These are phyloP conservation scores for Adansonia gregorii DNA, from an alignment of 441 rosid species.

Conservation along the genomic window DNA sequence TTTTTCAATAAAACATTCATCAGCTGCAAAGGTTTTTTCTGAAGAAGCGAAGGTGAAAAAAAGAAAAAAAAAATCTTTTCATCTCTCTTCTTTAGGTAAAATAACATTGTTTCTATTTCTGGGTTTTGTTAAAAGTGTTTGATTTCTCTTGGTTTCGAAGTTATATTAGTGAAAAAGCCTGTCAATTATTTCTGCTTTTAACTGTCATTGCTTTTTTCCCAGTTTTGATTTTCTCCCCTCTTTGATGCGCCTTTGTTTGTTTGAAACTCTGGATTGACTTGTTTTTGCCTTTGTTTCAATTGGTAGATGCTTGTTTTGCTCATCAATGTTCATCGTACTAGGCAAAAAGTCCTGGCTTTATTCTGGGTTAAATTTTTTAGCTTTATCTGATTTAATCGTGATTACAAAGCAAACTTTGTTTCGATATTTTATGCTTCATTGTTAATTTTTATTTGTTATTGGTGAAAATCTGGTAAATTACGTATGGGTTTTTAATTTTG, in stretches of 20 bases:
- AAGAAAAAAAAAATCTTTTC: not conserved
- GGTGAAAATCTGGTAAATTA: not conserved
- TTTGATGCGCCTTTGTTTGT: not conserved
- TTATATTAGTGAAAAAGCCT: not conserved
- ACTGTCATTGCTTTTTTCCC: not conserved
- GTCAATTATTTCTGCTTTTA: not conserved
- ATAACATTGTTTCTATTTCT: not conserved
- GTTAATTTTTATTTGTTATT: not conserved
- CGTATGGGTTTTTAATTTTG: conserved; percentile 1
- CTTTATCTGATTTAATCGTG: not conserved
- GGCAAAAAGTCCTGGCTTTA: not conserved
- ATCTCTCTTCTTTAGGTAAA: conserved; percentile 8
- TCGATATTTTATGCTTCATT: not conserved
- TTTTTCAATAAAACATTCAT: not conserved
- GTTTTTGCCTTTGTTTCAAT: not conserved
- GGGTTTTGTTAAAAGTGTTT: conserved; percentile 1
- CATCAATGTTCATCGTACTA: not conserved
- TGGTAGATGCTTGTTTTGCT: conserved; percentile 1
- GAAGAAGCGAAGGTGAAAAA: not conserved
- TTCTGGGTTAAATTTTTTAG: conserved; percentile 3
- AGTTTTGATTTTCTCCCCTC: not conserved
- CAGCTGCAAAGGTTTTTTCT: not conserved
- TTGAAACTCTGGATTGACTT: not conserved
- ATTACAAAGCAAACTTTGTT: not conserved
- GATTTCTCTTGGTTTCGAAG: conserved; percentile 18